Evolutionary conservation across 75 land plant species (phyloP).

Genomic region (Cryptomeria japonica): DNA sequence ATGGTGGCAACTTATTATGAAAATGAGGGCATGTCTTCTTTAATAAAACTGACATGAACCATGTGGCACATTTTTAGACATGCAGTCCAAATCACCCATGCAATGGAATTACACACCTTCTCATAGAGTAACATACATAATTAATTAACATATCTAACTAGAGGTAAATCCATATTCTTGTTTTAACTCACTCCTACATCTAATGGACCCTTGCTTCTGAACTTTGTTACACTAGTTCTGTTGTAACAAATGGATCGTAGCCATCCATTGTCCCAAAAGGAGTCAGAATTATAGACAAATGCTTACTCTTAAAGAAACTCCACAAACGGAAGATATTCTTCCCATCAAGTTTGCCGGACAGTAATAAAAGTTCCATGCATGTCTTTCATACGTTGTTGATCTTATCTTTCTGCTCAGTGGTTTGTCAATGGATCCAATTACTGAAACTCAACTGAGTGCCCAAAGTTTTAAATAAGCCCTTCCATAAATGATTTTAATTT

Average conservation of each 20-base stretch:
- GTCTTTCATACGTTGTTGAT: slow-evolving; percentile 19
- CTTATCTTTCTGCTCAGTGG: slow-evolving; percentile 17
- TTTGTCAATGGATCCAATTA: slow-evolving; percentile 13
- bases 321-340: slow-evolving; percentile 13
- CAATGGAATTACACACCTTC: not conserved
- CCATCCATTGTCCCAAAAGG: slow-evolving; percentile 20
- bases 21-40: not conserved
- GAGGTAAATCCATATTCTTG: not conserved
- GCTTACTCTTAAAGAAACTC: slow-evolving; percentile 18
- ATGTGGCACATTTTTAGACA: not conserved
- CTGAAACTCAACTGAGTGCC: not conserved
- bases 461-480: not conserved
- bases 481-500: slow-evolving; percentile 16
- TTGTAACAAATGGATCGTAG: slow-evolving; percentile 1
- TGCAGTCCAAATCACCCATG: not conserved
- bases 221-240: not conserved
- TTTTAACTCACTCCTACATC: not conserved
- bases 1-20: not conserved
- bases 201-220: not conserved
- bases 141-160: not conserved
- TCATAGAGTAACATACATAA: not conserved
- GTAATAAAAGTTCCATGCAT: not conserved
- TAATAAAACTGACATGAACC: not conserved
- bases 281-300: slow-evolving; percentile 13
- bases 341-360: too few relatives aligned